Percentiles rank a stretch among this genome's conserved stretches.
phyloP scores from a whole-genome alignment of 148 eudicot genomes.

The Dysphania ambrosioides region DNA sequence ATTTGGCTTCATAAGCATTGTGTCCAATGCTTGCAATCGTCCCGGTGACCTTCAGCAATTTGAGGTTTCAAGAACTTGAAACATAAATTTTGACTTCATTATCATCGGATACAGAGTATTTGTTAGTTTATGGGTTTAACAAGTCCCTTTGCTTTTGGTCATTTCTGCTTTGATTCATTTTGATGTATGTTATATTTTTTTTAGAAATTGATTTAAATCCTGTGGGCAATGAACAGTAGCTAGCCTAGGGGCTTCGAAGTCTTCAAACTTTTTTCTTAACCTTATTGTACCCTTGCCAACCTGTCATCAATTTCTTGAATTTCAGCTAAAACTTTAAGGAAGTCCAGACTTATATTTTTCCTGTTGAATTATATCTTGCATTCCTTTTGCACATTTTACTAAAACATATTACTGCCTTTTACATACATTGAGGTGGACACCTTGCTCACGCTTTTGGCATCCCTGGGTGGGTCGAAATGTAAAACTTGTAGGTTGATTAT shows the following conservation, averaged over 20 bases:
- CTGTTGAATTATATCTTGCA: not conserved
- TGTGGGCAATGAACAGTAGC: not conserved
- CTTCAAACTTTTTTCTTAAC: not conserved
- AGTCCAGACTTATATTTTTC: not conserved
- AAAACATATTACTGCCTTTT: not conserved
- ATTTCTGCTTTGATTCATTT: too few species aligned
- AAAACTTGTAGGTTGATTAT: not conserved
- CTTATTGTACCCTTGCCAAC: not conserved
- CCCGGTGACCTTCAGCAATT: not conserved
- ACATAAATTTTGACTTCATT: not conserved
- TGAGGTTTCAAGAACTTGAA: not conserved
- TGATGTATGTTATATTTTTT: not conserved
- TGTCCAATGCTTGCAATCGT: not conserved
- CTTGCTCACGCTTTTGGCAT: not conserved
- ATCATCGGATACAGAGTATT: not conserved
- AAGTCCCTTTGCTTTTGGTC: not conserved
- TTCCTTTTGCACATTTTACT: not conserved
- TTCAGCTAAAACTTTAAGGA: not conserved
- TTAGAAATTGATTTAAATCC: not conserved
- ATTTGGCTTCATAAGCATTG: not conserved
- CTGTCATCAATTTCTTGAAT: not conserved
- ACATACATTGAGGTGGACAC: too few species aligned
- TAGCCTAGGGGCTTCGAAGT: not conserved
- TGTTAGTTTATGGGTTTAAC: not conserved
- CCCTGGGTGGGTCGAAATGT: not conserved